These are phyloP conservation scores for Fragaria nilgerrensis DNA, from an alignment of 306 rosid genomes.

Conservation along the genomic window DNA sequence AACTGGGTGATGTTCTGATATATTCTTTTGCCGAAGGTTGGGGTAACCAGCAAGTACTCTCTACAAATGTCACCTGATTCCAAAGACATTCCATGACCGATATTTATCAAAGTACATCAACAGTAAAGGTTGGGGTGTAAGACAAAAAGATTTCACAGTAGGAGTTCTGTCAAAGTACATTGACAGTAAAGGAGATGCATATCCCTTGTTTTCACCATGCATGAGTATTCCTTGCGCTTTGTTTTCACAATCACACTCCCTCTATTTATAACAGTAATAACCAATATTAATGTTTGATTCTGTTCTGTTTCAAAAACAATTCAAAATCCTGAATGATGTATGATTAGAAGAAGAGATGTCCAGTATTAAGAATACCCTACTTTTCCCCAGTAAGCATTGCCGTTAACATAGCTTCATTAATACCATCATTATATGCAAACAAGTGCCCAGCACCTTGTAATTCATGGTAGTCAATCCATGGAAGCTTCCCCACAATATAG, in stretches of 20 bases:
- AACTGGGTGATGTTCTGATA: neutral
- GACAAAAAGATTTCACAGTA: neutral
- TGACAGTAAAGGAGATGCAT: neutral
- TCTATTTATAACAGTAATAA: neutral
- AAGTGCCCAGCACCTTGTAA: conserved; percentile 61
- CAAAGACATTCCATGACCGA: too few relatives aligned
- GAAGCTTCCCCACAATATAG: conserved; percentile 43
- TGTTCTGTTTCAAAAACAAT: neutral
- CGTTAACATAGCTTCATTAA: conserved; percentile 35
- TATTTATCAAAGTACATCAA: too few relatives aligned
- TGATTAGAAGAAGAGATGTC: neutral
- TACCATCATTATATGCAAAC: conserved; percentile 27
- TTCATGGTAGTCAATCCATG: conserved; percentile 77
- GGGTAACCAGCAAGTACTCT: too few relatives aligned
- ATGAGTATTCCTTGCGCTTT: neutral
- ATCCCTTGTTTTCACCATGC: neutral
- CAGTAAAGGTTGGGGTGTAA: too few relatives aligned
- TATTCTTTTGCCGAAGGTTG: too few relatives aligned
- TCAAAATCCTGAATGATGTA: too few relatives aligned
- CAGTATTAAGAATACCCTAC: neutral
- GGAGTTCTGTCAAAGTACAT: neutral
- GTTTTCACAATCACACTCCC: neutral
- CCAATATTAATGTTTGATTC: neutral
- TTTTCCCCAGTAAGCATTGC: conserved; percentile 29
- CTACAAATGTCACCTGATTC: too few relatives aligned